Evolutionary conservation across 208 protist genomes (phyloP), one percentile per base, ranked within the genome.

Genomic region (Entamoeba moshkovskii): DNA sequence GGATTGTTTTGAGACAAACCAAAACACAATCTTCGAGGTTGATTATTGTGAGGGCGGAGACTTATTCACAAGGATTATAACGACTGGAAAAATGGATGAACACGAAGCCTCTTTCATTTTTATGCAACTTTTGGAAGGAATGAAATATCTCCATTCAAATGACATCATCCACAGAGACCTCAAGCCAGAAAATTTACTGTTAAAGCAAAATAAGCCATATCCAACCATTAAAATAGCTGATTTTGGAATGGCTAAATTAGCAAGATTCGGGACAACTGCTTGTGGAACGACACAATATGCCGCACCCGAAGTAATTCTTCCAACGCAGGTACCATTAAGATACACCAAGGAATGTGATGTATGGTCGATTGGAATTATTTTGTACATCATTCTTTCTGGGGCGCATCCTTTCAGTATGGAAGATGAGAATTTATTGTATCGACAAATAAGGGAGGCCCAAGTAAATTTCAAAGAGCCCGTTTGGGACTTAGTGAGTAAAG

Each of bases 231-330:
- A 98, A 95, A 96, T 98, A 33, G 98, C 98, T 91, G 98, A 98
- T 95, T 98, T 98, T 96, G 98, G 98, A 29, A 96, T 98, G 29
- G 97, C 97, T 45, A 98, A 98, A 96, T 97, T 97, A 42, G 94
- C 95, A 38, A 0, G 46, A 4, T 42, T 38, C 15, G 29, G 33
- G 18, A 92, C 73, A 15, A 92, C 73, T 16, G 6, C 38, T 6
- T 92, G 73, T 92, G 95, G 95, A 3, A 96, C 96, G 1, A 93
- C 94, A 11, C 96, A 97, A 94, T 96, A 96, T 46, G 93, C 96
- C 48, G 96, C 96, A 4, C 96, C 96, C 22, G 96, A 96, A 93
- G 93, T 97, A 22, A 29, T 96, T 44, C 18, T 85, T 42, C 29
- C 93, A 22, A 73, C 18, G 22, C 8, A 13, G 8, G 59, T 33